These are phyloP conservation scores for Patellifolia procumbens DNA, from an alignment of 179 eudicot species.

Conservation along the genomic window DNA sequence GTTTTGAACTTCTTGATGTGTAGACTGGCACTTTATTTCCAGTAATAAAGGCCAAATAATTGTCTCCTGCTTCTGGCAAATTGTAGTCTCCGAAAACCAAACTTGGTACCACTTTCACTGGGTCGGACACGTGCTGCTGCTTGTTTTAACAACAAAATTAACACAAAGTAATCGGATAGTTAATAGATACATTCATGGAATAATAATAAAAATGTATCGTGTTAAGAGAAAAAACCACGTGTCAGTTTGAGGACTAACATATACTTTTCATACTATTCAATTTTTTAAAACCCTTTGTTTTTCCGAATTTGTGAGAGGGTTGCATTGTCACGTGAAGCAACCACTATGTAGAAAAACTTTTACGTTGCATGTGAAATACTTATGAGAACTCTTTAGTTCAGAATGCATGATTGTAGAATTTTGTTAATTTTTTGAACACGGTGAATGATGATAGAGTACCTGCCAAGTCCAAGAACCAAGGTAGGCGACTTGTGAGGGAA, in stretches of 20 bases:
- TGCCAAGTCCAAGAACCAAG: conserved; percentile 29
- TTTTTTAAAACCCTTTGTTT: too few species aligned
- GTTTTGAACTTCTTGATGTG: conserved; percentile 17
- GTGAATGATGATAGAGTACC: conserved; percentile 16
- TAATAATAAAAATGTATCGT: too few species aligned
- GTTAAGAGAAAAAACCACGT: too few species aligned
- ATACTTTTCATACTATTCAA: too few species aligned
- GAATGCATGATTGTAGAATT: too few species aligned
- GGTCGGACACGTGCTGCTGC: neutral
- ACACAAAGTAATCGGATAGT: neutral
- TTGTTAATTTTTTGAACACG: neutral
- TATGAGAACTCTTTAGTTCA: too few species aligned
- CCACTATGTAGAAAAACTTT: too few species aligned
- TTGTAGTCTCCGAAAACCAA: conserved; percentile 33
- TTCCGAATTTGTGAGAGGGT: too few species aligned
- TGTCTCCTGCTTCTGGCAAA: conserved; percentile 11
- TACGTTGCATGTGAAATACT: too few species aligned
- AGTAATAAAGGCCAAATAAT: neutral
- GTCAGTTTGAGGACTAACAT: too few species aligned
- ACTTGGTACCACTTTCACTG: neutral
- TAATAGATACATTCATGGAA: too few species aligned
- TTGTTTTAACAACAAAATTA: neutral
- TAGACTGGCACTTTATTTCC: neutral
- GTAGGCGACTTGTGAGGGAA: conserved; percentile 29
- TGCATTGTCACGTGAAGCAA: too few species aligned